Conservation (phyloP, 2,329 filamentous ascomycete genomes). For the Eutypa lata region DNA sequence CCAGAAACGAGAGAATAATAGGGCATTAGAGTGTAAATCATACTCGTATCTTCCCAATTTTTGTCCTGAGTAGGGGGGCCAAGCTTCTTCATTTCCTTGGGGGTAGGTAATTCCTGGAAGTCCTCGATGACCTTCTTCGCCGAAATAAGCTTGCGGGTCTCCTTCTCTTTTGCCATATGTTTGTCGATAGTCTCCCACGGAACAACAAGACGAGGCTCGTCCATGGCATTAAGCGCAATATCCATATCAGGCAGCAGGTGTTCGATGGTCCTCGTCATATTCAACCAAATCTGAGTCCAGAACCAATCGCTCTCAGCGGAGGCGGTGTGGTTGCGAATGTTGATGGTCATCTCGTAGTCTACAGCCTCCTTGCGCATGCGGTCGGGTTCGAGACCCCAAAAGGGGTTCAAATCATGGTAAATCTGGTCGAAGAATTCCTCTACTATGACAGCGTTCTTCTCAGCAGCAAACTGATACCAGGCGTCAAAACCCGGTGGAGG, state of each 20-base stretch:
- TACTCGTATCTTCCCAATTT: slow-evolving; percentile 51
- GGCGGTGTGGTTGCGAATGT: slow-evolving; percentile 51
- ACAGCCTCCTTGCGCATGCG: slow-evolving; percentile 49
- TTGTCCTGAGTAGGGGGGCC: slow-evolving; percentile 35
- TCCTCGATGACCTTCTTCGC: slow-evolving; percentile 41
- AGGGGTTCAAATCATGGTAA: slow-evolving; percentile 49
- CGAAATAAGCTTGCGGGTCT: slow-evolving; percentile 41
- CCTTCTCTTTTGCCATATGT: slow-evolving; percentile 50
- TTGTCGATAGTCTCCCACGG: slow-evolving; percentile 59
- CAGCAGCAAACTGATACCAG: slow-evolving; percentile 43
- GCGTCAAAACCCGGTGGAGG: slow-evolving; percentile 47
- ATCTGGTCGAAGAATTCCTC: slow-evolving; percentile 53
- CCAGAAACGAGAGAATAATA: background rate
- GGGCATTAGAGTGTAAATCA: slow-evolving; percentile 11
- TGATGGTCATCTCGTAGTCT: slow-evolving; percentile 61
- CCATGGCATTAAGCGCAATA: slow-evolving; percentile 63
- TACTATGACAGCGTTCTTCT: slow-evolving; percentile 40
- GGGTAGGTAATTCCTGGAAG: slow-evolving; percentile 41
- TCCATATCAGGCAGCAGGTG: slow-evolving; percentile 64
- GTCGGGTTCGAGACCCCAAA: slow-evolving; percentile 50
- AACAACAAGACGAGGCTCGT: slow-evolving; percentile 62
- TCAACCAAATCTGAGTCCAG: slow-evolving; percentile 55
- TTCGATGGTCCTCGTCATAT: slow-evolving; percentile 51
- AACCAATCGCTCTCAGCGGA: slow-evolving; percentile 52
- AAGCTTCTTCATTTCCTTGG: slow-evolving; percentile 34